Base-by-base conservation (phyloP, 257 asterid genomes). In the Avicennia marina region DNA sequence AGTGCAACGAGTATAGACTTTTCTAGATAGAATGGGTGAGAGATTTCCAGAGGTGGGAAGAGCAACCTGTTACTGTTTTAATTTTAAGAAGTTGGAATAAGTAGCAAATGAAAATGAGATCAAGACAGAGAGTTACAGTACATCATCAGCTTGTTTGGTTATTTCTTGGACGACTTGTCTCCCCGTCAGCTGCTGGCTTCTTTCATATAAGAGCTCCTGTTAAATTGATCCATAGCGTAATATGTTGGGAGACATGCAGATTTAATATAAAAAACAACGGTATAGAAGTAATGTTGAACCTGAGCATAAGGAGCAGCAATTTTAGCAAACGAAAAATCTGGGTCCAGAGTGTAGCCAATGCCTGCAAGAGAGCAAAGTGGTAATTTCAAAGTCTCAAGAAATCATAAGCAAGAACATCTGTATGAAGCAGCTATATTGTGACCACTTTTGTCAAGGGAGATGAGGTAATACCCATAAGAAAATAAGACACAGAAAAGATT, bases 301-400 rank as follows among this genome's bases (percentile, higher is more conserved):
- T 91, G 96, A 24, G 96, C 98, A 61, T 81, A 91, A 4, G 98
- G 98, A 45, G 98, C 94, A 29, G 96, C 98, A 65, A 91, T 85
- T 78, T 88, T 85, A 0, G 90, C 79, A 49, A 91, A 91, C 26
- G 98, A 91, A 70, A 91, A 90, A 16, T 87, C 62, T 1, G 98
- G 96, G 71, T 90, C 84, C 67, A 90, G 78, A 22, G 68, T 72
- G 64, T 88, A 88, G 55, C 98, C 98, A 11, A 88, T 91, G 39
- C 98, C 98, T 90, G 72, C 36, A 53, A 36, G 38, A 67, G 48
- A 60, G 43, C 47, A 71, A 5, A 11, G 15, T 13, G 4, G 44
- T 25, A 18, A 51, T 34, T 7, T 4, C 7, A 44, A 17, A 57
- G 7, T 40, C 38, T 34, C 40, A 40, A 17, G 34, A 36, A 36